Evolutionary conservation across 2,329 filamentous ascomycete genomes (phyloP), one percentile per base, ranked within the genome.

Genomic region (Cladophialophora carrionii): DNA sequence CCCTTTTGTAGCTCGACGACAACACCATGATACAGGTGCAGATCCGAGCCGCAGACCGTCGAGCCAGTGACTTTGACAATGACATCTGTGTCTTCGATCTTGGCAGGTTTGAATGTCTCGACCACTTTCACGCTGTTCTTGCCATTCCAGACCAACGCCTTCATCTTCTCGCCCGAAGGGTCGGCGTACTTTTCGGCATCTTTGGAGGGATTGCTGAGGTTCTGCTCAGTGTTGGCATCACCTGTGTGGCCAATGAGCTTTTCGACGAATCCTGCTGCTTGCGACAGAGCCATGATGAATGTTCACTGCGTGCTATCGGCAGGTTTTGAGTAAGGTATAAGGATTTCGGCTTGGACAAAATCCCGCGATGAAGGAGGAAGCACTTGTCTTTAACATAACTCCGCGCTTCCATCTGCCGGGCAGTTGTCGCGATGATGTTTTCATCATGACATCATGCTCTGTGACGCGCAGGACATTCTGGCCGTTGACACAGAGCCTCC

Each of bases 121-220:
- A 87, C 87, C 14, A 96, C 88, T 1, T 90, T 78, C 54, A 96
- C 90, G 32, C 81, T 85, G 73, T 92, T 90, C 81, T 94, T 95
- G 59, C 90, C 90, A 77, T 89, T 87, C 92, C 92, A 96, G 1
- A 85, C 85, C 14, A 96, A 78, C 0, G 92, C 92, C 76, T 91
- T 89, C 90, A 96, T 95, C 17, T 78, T 89, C 71, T 87, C 84
- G 34, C 76, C 77, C 2, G 76, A 78, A 4, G 81, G 77, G 71
- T 84, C 79, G 26, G 81, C 85, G 74, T 81, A 81, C 68, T 81
- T 81, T 34, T 74, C 75, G 22, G 80, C 76, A 64, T 88, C 81
- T 4, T 80, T 80, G 1, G 77, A 80, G n/a, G 89, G 90, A 70
- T 88, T 88, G 65, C 84, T 80, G 55, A 94, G 81, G 73, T 95